Evolutionary conservation across 352 stramenopile genomes (phyloP).

Genomic region (Aphanomyces astaci): DNA sequence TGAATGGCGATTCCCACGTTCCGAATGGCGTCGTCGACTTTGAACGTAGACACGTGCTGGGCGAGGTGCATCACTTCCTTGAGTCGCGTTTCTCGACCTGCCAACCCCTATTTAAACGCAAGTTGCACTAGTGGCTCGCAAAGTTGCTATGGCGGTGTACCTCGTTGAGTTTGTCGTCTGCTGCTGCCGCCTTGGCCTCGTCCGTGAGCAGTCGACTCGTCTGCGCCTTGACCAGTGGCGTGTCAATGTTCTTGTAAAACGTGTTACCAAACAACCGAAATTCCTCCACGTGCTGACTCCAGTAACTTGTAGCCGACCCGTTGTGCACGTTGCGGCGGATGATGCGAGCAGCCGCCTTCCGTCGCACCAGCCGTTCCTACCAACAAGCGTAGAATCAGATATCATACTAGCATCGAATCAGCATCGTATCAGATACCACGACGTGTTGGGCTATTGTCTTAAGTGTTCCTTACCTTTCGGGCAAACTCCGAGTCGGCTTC

Average conservation of each 20-base stretch:
- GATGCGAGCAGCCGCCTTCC: neutral
- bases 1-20: neutral
- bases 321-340: neutral
- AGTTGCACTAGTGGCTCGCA: too few relatives aligned
- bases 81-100: neutral
- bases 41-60: constrained; percentile 13
- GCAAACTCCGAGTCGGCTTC: neutral
- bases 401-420: too few relatives aligned
- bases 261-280: constrained; percentile 17
- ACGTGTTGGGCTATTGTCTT: too few relatives aligned
- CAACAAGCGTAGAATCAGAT: too few relatives aligned
- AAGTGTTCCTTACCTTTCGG: neutral
- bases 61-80: neutral
- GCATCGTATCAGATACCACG: too few relatives aligned
- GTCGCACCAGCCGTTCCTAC: neutral
- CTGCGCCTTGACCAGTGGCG: neutral
- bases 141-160: too few relatives aligned
- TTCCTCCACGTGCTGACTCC: neutral
- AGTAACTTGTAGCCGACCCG: neutral
- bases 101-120: too few relatives aligned
- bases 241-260: constrained; percentile 23
- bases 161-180: neutral
- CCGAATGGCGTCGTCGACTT: constrained; percentile 13
- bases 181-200: neutral
- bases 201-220: neutral